phyloP scores from a whole-genome alignment of 345 rosid species.

The Citrus cavaleriei region DNA sequence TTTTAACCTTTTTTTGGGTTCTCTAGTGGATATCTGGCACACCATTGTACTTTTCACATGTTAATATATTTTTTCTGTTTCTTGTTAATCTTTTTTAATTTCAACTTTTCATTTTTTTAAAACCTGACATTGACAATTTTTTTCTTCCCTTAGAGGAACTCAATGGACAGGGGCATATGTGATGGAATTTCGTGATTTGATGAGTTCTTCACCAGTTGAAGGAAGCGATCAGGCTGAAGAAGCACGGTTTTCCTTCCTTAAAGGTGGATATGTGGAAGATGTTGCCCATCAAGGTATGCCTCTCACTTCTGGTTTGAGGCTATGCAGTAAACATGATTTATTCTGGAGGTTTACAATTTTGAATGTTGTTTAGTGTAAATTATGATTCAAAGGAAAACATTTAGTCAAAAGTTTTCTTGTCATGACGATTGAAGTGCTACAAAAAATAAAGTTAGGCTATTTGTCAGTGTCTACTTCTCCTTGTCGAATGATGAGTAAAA shows the following conservation, averaged over 20 bases:
- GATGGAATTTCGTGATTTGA: constrained; percentile 72
- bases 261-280: constrained; percentile 82
- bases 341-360: neutral
- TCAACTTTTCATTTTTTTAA: neutral
- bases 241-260: constrained; percentile 82
- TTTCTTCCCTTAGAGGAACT: constrained; percentile 51
- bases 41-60: neutral
- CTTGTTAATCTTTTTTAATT: neutral
- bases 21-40: neutral
- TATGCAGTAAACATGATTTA: neutral
- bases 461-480: neutral
- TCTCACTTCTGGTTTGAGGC: neutral
- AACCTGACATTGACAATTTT: neutral
- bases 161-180: constrained; percentile 89
- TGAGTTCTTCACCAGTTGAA: constrained; percentile 40
- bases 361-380: neutral
- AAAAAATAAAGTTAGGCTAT: neutral
- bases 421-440: no score
- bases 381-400: neutral
- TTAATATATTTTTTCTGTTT: no score
- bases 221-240: constrained; percentile 50
- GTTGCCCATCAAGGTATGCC: constrained; percentile 40
- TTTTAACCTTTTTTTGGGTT: neutral
- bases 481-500: neutral
- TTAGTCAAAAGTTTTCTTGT: neutral